Percentiles rank a stretch among this genome's conserved stretches.
Conservation (phyloP, 2,329 filamentous ascomycete genomes). For the Colletotrichum sublineola region DNA sequence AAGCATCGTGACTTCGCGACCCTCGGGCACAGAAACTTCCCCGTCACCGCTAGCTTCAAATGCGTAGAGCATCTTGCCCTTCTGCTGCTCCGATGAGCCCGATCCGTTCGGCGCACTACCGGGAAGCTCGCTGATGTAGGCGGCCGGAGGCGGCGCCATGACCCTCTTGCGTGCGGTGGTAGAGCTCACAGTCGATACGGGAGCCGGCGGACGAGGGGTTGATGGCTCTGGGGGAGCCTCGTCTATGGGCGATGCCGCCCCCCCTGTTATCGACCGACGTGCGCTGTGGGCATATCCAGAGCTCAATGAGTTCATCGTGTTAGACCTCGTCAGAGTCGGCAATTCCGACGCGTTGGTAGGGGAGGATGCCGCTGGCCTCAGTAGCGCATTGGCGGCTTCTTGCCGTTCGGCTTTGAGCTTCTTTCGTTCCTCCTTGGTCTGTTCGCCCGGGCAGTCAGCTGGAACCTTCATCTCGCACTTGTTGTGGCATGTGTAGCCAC, state of each 20-base stretch:
- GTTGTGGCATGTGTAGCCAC: conserved; percentile 97
- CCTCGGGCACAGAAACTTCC: conserved; percentile 85
- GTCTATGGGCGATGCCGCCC: conserved; percentile 64
- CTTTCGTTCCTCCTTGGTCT: conserved; percentile 95
- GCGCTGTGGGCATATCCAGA: conserved; percentile 89
- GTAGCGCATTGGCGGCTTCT: conserved; percentile 76
- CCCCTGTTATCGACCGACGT: conserved; percentile 79
- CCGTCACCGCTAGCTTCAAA: conserved; percentile 87
- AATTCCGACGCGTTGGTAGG: conserved; percentile 68
- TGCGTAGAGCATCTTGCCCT: conserved; percentile 88
- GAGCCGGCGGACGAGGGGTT: conserved; percentile 45
- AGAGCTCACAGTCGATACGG: conserved; percentile 45
- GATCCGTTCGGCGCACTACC: conserved; percentile 63
- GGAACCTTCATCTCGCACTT: conserved; percentile 99
- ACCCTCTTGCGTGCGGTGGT: conserved; percentile 71
- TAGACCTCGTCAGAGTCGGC: conserved; percentile 79
- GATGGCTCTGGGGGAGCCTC: conserved; percentile 60
- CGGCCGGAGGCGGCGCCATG: conserved; percentile 86
- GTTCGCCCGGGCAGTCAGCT: conserved; percentile 93
- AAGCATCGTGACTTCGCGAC: conserved; percentile 80
- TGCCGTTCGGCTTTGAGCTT: conserved; percentile 90
- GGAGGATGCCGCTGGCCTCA: conserved; percentile 57
- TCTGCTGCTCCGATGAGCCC: conserved; percentile 66
- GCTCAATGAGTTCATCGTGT: conserved; percentile 91
- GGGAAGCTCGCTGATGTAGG: conserved; percentile 80